Percentiles rank a stretch among this genome's conserved stretches.
phyloP scores from a whole-genome alignment of 768 basidiomycete genomes.

The Suillus sp. region DNA sequence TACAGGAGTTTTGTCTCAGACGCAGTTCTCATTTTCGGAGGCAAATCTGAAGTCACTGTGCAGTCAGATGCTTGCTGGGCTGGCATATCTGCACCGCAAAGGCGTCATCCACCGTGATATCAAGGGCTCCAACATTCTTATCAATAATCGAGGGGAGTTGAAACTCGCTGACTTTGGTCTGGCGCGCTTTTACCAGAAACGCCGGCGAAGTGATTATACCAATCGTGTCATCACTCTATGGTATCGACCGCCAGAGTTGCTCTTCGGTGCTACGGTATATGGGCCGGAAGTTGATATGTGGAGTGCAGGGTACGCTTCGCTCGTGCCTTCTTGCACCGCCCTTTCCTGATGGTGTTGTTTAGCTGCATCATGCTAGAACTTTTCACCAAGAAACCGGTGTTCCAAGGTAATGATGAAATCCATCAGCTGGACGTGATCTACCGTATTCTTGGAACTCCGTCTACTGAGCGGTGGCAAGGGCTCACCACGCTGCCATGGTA shows the following conservation, averaged over 20 bases:
- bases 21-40: conserved; percentile 78
- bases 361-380: conserved; percentile 99
- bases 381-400: conserved; percentile 93
- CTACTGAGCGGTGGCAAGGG: conserved; percentile 77
- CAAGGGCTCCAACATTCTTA: conserved; percentile 97
- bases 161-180: conserved; percentile 98
- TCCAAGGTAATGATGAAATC: conserved; percentile 98
- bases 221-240: conserved; percentile 98
- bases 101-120: conserved; percentile 98
- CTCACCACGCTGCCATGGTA: conserved; percentile 93
- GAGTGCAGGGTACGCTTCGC: conserved; percentile 85
- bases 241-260: conserved; percentile 95
- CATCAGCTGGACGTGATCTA: conserved; percentile 95
- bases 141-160: conserved; percentile 89
- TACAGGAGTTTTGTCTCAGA: conserved; percentile 91
- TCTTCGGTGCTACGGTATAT: conserved; percentile 95
- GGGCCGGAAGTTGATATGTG: conserved; percentile 99
- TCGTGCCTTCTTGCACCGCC: conserved; percentile 1
- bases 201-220: conserved; percentile 91
- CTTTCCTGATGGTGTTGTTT: conserved; percentile 2
- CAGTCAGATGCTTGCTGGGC: conserved; percentile 91
- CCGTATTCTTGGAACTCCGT: conserved; percentile 88
- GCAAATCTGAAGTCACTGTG: conserved; percentile 96
- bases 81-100: conserved; percentile 94
- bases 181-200: conserved; percentile 94